These are phyloP conservation scores for Fusarium heterosporum DNA, from an alignment of 2,329 filamentous ascomycete species.

Conservation along the genomic window DNA sequence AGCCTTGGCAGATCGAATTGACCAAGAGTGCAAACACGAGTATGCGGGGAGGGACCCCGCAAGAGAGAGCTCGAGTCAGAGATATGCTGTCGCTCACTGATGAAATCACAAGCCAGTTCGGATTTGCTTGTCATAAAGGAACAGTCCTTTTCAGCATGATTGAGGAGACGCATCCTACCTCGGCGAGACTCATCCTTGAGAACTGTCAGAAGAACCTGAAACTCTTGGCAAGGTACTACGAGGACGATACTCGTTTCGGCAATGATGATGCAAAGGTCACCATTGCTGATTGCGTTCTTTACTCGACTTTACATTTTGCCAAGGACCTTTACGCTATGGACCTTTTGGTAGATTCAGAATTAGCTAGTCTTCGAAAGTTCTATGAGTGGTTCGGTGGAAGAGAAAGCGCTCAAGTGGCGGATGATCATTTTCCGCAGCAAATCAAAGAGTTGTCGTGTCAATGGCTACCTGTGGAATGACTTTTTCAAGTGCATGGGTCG, in stretches of 20 bases:
- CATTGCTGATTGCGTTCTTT: slow-evolving; percentile 36
- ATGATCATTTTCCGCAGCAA: slow-evolving; percentile 15
- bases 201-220: slow-evolving; percentile 18
- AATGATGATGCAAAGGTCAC: neutral
- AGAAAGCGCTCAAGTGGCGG: slow-evolving; percentile 18
- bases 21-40: neutral
- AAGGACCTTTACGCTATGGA: slow-evolving; percentile 27
- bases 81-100: slow-evolving; percentile 30
- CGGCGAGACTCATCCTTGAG: slow-evolving; percentile 18
- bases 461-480: slow-evolving; percentile 27
- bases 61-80: slow-evolving; percentile 23
- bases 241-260: neutral
- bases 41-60: slow-evolving; percentile 14
- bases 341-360: slow-evolving; percentile 4
- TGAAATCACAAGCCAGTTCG: slow-evolving; percentile 26
- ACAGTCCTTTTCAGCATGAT: neutral
- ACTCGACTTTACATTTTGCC: slow-evolving; percentile 30
- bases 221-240: slow-evolving; percentile 23
- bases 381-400: slow-evolving; percentile 22
- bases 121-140: slow-evolving; percentile 36
- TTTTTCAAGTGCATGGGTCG: too few species aligned
- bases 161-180: slow-evolving; percentile 2
- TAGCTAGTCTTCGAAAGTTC: slow-evolving; percentile 17
- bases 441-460: slow-evolving; percentile 23
- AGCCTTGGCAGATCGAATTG: slow-evolving; percentile 23